Evolutionary conservation across 306 rosid species (phyloP).

Genomic region (Hylodesmum podocarpum): DNA sequence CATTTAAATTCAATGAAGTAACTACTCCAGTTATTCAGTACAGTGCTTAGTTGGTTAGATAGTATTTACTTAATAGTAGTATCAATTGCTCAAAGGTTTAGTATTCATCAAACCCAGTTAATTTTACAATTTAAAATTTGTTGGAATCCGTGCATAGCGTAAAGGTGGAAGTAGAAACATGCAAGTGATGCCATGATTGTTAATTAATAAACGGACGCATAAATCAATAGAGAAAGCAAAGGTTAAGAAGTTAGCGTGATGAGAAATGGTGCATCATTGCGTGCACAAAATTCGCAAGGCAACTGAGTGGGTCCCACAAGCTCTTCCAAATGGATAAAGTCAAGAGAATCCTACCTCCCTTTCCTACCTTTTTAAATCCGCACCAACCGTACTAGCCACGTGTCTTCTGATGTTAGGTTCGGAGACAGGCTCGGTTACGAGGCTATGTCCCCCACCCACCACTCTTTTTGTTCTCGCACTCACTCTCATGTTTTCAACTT

Average conservation of each 20-base stretch:
- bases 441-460: constrained; percentile 36
- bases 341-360: neutral
- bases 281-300: constrained; percentile 25
- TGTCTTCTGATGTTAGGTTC: constrained; percentile 41
- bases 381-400: constrained; percentile 38
- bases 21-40: neutral
- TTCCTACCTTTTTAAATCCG: constrained; percentile 28
- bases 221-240: neutral
- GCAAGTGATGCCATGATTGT: neutral
- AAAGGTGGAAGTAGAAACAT: neutral
- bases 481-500: constrained; percentile 18
- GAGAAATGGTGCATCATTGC: constrained; percentile 9
- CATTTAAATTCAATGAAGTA: neutral
- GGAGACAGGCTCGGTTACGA: constrained; percentile 35
- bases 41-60: neutral
- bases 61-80: neutral
- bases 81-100: neutral
- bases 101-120: neutral
- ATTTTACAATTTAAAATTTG: neutral
- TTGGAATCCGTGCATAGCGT: neutral
- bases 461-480: constrained; percentile 22
- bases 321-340: constrained; percentile 31
- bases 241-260: neutral
- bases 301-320: constrained; percentile 19
- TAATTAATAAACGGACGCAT: neutral